These are phyloP conservation scores for Chloromonas sp. DNA, from an alignment of 163 green algal species.

Conservation along the genomic window DNA sequence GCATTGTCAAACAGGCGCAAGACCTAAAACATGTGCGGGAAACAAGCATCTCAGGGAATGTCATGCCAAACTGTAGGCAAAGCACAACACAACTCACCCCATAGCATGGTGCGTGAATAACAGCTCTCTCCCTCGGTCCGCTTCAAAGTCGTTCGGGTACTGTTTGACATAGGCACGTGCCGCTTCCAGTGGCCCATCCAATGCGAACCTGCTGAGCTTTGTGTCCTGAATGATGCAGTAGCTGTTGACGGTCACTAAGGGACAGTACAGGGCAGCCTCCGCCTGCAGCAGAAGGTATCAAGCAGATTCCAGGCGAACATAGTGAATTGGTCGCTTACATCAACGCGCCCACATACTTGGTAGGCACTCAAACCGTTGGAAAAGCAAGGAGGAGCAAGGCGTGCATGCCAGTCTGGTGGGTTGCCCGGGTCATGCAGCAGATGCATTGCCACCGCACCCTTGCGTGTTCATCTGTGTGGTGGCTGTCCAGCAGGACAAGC, in stretches of 20 bases:
- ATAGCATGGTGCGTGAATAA: constrained; percentile 38
- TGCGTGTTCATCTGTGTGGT: constrained; percentile 33
- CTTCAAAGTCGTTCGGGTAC: neutral
- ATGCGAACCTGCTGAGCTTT: constrained; percentile 21
- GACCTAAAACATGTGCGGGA: too few species aligned
- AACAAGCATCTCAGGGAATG: too few species aligned
- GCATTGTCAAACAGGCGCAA: too few species aligned
- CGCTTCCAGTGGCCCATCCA: constrained; percentile 13
- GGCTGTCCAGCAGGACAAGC: constrained; percentile 36
- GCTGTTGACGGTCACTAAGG: constrained; percentile 21
- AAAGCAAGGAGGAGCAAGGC: too few species aligned
- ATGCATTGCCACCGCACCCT: constrained; percentile 1
- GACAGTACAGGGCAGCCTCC: constrained; percentile 23
- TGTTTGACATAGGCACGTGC: neutral
- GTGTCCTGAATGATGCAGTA: constrained; percentile 44
- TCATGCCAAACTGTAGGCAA: too few species aligned
- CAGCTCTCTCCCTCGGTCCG: constrained; percentile 29
- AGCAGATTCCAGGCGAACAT: neutral
- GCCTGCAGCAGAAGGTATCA: neutral
- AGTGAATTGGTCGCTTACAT: neutral
- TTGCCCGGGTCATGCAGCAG: too few species aligned
- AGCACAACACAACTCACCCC: neutral
- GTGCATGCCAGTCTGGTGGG: neutral
- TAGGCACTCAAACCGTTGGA: too few species aligned
- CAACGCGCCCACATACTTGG: too few species aligned